A percentile compares a stretch with the other conserved stretches of the same genome.
Evolutionary conservation across 2,329 filamentous ascomycete species (phyloP).

Genomic region (Penicillium sp.): DNA sequence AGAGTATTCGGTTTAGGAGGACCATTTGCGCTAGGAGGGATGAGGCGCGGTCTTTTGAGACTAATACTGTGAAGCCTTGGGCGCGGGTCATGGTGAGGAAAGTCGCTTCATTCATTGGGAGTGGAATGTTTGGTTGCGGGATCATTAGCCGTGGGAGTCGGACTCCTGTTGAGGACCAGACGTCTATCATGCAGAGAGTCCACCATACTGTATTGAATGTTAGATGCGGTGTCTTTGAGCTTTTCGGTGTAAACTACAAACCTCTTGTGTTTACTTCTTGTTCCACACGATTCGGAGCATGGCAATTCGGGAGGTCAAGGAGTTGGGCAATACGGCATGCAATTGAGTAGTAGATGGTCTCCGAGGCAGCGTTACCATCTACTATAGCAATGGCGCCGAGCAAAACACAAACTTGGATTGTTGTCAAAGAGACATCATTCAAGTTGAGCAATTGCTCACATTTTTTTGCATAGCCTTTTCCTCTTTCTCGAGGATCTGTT

Average conservation of each 20-base stretch:
- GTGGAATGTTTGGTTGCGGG: conserved; percentile 23
- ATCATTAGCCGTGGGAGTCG: conserved; percentile 33
- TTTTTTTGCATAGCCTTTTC: conserved; percentile 12
- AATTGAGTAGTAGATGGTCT: conserved; percentile 39
- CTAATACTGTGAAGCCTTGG: not conserved
- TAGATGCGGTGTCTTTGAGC: not conserved
- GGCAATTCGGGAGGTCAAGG: conserved; percentile 35
- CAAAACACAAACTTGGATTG: conserved; percentile 41
- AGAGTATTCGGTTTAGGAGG: conserved; percentile 38
- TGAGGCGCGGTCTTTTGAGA: conserved; percentile 13
- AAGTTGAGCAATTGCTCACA: conserved; percentile 28
- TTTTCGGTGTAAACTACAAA: not conserved
- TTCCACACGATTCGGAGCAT: conserved; percentile 26
- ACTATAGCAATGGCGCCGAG: conserved; percentile 38
- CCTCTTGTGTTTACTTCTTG: conserved; percentile 34
- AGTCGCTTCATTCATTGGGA: conserved; percentile 38
- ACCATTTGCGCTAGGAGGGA: conserved; percentile 40
- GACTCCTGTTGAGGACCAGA: conserved; percentile 39
- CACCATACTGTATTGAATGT: conserved; percentile 32
- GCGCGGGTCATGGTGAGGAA: conserved; percentile 22
- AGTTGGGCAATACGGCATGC: conserved; percentile 38
- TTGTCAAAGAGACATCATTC: conserved; percentile 36
- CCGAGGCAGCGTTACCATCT: conserved; percentile 28
- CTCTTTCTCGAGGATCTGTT: conserved; percentile 13
- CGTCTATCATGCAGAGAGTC: conserved; percentile 43